These are phyloP conservation scores for Leucosporidium creatinivorum DNA, from an alignment of 768 basidiomycete species.

Conservation along the genomic window DNA sequence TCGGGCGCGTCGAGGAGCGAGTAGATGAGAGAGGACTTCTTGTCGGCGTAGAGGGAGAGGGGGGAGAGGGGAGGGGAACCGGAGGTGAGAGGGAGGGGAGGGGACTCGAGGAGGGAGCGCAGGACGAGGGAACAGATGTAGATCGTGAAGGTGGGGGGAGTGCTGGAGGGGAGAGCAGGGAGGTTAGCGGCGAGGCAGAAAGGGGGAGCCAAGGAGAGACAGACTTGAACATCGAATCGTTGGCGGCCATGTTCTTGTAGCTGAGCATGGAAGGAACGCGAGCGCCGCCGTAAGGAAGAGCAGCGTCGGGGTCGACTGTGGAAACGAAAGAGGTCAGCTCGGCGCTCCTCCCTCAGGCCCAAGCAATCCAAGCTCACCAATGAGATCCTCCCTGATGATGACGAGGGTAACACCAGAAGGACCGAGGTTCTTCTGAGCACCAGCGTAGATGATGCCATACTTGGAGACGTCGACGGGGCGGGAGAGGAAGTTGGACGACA, in stretches of 20 bases:
- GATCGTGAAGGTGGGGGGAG: slow-evolving; percentile 82
- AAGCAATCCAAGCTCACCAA: slow-evolving; percentile 49
- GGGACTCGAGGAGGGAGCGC: slow-evolving; percentile 47
- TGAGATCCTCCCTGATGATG: slow-evolving; percentile 88
- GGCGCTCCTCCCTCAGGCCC: background rate
- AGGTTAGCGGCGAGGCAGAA: background rate
- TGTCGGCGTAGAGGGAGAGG: slow-evolving; percentile 30
- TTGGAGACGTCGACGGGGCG: slow-evolving; percentile 64
- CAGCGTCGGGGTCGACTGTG: slow-evolving; percentile 61
- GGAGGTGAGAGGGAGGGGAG: slow-evolving; percentile 25
- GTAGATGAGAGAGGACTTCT: slow-evolving; percentile 74
- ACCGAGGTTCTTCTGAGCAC: slow-evolving; percentile 96
- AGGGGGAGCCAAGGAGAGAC: background rate
- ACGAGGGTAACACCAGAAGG: slow-evolving; percentile 87
- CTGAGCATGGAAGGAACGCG: slow-evolving; percentile 71
- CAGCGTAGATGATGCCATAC: slow-evolving; percentile 91
- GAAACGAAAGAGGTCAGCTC: too few species aligned
- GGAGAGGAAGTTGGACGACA: slow-evolving; percentile 95
- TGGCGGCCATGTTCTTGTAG: slow-evolving; percentile 74
- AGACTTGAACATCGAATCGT: slow-evolving; percentile 48
- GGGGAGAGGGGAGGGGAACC: slow-evolving; percentile 15
- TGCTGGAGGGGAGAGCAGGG: slow-evolving; percentile 55
- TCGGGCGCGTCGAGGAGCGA: slow-evolving; percentile 46
- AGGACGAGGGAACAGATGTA: slow-evolving; percentile 86
- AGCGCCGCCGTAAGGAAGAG: slow-evolving; percentile 60